Base-by-base conservation (phyloP, 192 early-diverging fungal species). In the Cladochytrium replicatum region DNA sequence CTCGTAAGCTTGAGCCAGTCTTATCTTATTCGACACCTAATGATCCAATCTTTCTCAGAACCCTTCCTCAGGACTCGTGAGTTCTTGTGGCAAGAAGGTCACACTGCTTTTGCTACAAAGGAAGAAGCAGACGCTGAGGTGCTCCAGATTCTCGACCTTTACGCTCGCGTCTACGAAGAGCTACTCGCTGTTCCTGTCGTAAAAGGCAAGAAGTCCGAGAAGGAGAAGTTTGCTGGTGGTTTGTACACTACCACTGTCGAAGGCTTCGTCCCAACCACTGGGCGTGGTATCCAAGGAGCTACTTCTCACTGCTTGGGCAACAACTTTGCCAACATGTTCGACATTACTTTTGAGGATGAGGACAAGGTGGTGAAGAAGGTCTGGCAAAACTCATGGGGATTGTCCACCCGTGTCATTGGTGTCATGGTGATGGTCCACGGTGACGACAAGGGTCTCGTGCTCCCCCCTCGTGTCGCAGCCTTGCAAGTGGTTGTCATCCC, bases 11-110 rank as follows among this genome's bases (percentile, higher is more conserved):
- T 13, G 6, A 34, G 6, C 21, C 42, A 29, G 31, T 3, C 2
- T 42, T 17, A 15, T 27, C 32, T 24, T 21, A 3, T n/a, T 23
- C 4, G 41, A 30, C 28, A 25, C 8, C 19, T 54, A 28, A 3
- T 32, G 32, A 6, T 50, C 48, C 23, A 3, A 28, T 27, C 22
- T 30, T 6, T 29, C 43, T 31, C 46, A 81, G 77, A 96, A 73
- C 93, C 96, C 41, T 99, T 99, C 81, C 63, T 99, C 54, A 79
- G 96, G 41, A 97, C 96, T 15, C 87, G 96, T 50, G 96, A 99
- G 76, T 99, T 99, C 77, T 73, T 99, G 58, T 99, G 96, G 96
- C 96, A 99, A 66, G 96, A 99, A 69, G 96, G 96, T 41, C 96
- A 99, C 67, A 95, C 91, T 47, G 96, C 92, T 17, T 87, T 93